Evolutionary conservation across 208 protist genomes (phyloP).

Genomic region (Leishmania martiniquensis): DNA sequence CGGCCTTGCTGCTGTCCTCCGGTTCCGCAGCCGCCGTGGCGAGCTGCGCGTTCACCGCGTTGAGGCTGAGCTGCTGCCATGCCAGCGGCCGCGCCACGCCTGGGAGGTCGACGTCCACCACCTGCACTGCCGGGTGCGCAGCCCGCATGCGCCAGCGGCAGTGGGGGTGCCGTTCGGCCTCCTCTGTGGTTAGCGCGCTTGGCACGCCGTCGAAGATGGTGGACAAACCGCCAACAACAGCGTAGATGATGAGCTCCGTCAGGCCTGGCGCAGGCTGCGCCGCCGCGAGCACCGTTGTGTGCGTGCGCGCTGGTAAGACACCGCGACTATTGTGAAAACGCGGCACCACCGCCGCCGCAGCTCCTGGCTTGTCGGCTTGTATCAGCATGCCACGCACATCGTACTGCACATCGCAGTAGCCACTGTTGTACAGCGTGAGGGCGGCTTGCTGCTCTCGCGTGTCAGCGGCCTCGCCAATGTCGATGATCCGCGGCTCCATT

Average conservation of each 20-base stretch:
- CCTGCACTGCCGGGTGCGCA: constrained; percentile 75
- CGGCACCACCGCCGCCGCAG: constrained; percentile 30
- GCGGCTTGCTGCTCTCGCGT: constrained; percentile 53
- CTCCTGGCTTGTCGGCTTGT: not conserved
- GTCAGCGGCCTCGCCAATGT: constrained; percentile 57
- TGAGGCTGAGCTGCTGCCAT: constrained; percentile 82
- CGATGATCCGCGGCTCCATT: constrained; percentile 76
- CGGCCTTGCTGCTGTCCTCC: constrained; percentile 26
- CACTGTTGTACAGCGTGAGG: constrained; percentile 90
- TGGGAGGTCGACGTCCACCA: constrained; percentile 76
- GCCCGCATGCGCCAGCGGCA: constrained; percentile 63
- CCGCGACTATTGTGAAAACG: constrained; percentile 61
- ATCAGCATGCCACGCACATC: constrained; percentile 61
- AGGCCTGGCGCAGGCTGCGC: constrained; percentile 58
- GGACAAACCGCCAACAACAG: constrained; percentile 50
- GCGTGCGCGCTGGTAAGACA: constrained; percentile 81
- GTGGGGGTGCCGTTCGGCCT: constrained; percentile 71
- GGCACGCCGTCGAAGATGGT: constrained; percentile 37
- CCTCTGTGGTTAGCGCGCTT: constrained; percentile 39
- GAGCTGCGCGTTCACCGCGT: constrained; percentile 78
- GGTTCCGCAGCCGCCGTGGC: constrained; percentile 46
- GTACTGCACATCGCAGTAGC: constrained; percentile 77
- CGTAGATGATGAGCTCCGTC: constrained; percentile 84
- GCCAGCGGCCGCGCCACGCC: constrained; percentile 26
- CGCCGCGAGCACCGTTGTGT: constrained; percentile 78